phyloP scores from a whole-genome alignment of 164 flowering plant species.

The Nelumbo lutea region DNA sequence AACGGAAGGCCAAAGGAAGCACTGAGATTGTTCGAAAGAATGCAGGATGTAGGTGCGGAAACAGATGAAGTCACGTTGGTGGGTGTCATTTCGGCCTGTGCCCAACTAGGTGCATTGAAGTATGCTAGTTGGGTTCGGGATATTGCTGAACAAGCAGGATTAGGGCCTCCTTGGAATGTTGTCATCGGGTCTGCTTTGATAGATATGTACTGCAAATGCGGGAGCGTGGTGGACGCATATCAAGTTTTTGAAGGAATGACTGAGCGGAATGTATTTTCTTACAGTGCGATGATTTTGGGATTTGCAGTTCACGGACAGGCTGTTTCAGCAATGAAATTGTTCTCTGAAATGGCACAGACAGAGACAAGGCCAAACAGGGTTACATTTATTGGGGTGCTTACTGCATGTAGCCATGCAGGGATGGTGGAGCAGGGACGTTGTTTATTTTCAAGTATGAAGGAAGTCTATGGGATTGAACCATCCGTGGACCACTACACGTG shows the following conservation, averaged over 20 bases:
- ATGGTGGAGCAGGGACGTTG: constrained; percentile 25
- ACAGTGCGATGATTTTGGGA: constrained; percentile 32
- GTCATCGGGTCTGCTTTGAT: constrained; percentile 11
- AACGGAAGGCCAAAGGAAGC: constrained; percentile 32
- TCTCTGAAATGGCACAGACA: constrained; percentile 26
- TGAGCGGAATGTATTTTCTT: constrained; percentile 27
- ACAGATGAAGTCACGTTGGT: constrained; percentile 31
- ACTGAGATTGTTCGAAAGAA: constrained; percentile 12
- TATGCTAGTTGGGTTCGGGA: constrained; percentile 25
- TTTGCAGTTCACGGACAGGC: constrained; percentile 29
- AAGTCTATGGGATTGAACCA: constrained; percentile 21
- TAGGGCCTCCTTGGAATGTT: constrained; percentile 15
- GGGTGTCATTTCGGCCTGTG: constrained; percentile 33
- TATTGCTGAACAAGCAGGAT: constrained; percentile 25
- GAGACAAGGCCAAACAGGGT: constrained; percentile 26
- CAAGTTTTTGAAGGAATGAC: constrained; percentile 21
- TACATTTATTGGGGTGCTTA: constrained; percentile 31
- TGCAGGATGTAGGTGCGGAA: constrained; percentile 13
- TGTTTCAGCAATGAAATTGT: constrained; percentile 22
- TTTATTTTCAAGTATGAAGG: constrained; percentile 24
- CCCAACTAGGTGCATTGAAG: constrained; percentile 29
- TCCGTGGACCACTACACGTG: constrained; percentile 18
- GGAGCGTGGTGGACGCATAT: background rate
- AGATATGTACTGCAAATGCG: background rate
- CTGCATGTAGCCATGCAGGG: constrained; percentile 38